A percentile compares a stretch with the other conserved stretches of the same genome.
phyloP scores from a whole-genome alignment of 495 filamentous ascomycete genomes.

The Evernia prunastri region DNA sequence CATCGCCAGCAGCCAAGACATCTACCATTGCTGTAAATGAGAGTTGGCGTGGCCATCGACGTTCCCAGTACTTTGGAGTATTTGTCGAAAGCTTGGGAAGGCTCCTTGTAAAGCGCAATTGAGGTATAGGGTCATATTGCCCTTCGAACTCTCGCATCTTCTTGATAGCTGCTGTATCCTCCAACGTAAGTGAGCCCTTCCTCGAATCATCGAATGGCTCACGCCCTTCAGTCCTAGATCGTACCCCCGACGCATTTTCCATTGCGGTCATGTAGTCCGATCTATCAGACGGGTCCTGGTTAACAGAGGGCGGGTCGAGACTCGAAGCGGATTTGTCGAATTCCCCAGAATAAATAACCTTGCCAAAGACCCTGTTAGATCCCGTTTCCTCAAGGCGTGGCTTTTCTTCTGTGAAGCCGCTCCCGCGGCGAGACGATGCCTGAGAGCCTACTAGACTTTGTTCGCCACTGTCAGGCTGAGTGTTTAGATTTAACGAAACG shows the following conservation, averaged over 20 bases:
- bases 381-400: neutral
- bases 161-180: constrained; percentile 17
- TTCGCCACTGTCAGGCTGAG: constrained; percentile 13
- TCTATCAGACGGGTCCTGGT: neutral
- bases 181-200: constrained; percentile 8
- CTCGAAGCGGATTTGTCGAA: constrained; percentile 20
- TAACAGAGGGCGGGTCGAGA: constrained; percentile 10
- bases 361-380: neutral
- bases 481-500: constrained; percentile 1
- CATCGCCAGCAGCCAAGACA: constrained; percentile 36
- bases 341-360: constrained; percentile 1
- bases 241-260: constrained; percentile 16
- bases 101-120: constrained; percentile 43
- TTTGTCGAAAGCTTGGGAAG: constrained; percentile 31
- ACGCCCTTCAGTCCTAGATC: constrained; percentile 13
- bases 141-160: constrained; percentile 20
- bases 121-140: constrained; percentile 19
- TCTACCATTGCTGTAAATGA: constrained; percentile 90
- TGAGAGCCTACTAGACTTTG: constrained; percentile 16
- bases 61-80: constrained; percentile 40
- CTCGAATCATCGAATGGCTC: constrained; percentile 7
- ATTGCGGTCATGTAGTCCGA: constrained; percentile 4
- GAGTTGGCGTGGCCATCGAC: constrained; percentile 69
- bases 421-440: constrained; percentile 17
- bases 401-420: constrained; percentile 12